Evolutionary conservation across 2,329 filamentous ascomycete species (phyloP), one percentile per base, ranked within the genome.

Genomic region (Fusarium mexicanum): DNA sequence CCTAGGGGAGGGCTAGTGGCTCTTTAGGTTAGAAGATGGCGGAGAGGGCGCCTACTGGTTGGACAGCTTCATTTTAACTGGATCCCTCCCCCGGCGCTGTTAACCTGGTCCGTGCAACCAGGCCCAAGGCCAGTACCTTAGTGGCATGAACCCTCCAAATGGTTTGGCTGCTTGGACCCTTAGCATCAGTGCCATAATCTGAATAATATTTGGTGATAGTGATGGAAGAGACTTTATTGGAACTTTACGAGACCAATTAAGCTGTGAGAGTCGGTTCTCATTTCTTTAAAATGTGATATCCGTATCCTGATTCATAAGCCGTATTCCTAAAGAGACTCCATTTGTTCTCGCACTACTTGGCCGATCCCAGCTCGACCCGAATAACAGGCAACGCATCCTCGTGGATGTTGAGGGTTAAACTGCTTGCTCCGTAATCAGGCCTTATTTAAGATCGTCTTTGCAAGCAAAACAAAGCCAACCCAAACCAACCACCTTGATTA

Each of bases 21-120:
- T 35, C 57, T 59, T 59, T 48, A 33, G 65, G 60, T 68, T 71
- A 66, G 61, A 24, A 24, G 31, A 38, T 26, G 40, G 47, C 66
- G 68, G 70, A 68, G 64, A 58, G 43, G 44, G 33, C 66, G 70
- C 72, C 66, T 74, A 77, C 60, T 77, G 74, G 72, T 48, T 68
- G 58, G 69, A 46, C 48, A 37, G 44, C 37, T 53, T 18, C 50
- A 20, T 41, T 74, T 55, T 46, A 35, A 59, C 22, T 58, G 63
- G 69, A 55, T 16, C 55, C 47, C 24, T 50, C 57, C 70, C 51
- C 72, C 48, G 61, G 71, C 41, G 58, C 58, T 73, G 62, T 63
- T 76, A 61, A 57, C 72, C 72, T 78, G 64, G 76, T 68, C 76
- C 72, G 69, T 44, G 65, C 74, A 55, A 54, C 67, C 63, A 64